Conservation (phyloP, 192 early-diverging fungal species). For the Coemansia sp. region DNA sequence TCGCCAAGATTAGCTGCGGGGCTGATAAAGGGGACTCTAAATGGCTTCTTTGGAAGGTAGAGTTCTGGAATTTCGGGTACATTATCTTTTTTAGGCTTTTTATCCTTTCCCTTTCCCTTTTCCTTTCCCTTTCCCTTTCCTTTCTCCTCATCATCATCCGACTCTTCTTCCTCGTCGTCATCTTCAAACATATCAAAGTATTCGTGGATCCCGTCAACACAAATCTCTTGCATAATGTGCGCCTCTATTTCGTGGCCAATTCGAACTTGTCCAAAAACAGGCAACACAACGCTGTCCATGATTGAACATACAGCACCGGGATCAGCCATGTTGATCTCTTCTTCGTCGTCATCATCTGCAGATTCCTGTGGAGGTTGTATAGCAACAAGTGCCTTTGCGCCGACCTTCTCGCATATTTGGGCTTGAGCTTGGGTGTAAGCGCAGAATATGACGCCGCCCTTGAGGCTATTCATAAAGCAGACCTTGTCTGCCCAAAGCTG, state of each 20-base stretch:
- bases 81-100: too few species aligned
- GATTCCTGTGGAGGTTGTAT: constrained; percentile 62
- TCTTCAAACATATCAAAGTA: constrained; percentile 56
- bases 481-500: not conserved
- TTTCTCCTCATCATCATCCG: too few species aligned
- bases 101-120: too few species aligned
- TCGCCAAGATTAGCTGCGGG: constrained; percentile 85
- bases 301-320: constrained; percentile 91
- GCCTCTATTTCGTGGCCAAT: constrained; percentile 97
- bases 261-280: constrained; percentile 95
- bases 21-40: constrained; percentile 89
- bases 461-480: constrained; percentile 56
- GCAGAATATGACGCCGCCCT: constrained; percentile 97
- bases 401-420: constrained; percentile 87
- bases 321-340: constrained; percentile 91
- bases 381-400: constrained; percentile 94
- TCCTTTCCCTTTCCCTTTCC: too few species aligned
- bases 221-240: constrained; percentile 40
- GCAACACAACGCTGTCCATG: constrained; percentile 86
- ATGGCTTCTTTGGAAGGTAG: constrained; percentile 87
- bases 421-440: constrained; percentile 92
- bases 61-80: constrained; percentile 66
- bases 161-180: too few species aligned
- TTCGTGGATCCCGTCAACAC: constrained; percentile 18
- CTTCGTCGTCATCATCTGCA: constrained; percentile 79